Evolutionary conservation across 768 basidiomycete genomes (phyloP).

Genomic region (Strobilomyces dryophilus): DNA sequence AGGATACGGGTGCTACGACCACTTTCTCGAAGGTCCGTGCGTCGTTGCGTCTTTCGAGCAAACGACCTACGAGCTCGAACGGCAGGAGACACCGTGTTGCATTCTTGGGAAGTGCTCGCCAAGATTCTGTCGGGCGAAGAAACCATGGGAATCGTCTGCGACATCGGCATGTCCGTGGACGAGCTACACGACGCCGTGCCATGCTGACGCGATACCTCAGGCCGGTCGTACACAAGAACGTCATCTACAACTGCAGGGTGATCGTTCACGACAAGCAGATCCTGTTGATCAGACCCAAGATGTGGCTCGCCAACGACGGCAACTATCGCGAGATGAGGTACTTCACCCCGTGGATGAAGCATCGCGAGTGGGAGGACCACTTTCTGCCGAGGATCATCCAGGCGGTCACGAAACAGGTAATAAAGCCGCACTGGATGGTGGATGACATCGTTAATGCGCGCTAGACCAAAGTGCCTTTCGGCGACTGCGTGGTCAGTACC

Average conservation of each 20-base stretch:
- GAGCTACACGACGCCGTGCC: no score
- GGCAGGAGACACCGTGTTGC: conserved; percentile 89
- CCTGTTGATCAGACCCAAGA: conserved; percentile 93
- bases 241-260: conserved; percentile 94
- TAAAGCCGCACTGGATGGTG: neutral
- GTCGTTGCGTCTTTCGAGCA: neutral
- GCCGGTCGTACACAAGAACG: conserved; percentile 97
- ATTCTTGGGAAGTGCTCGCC: conserved; percentile 98
- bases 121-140: conserved; percentile 81
- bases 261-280: conserved; percentile 85
- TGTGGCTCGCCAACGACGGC: conserved; percentile 99
- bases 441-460: neutral
- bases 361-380: conserved; percentile 86
- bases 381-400: conserved; percentile 88
- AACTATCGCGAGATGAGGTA: conserved; percentile 90
- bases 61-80: neutral
- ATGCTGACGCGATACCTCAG: conserved; percentile 37
- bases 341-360: conserved; percentile 95
- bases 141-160: conserved; percentile 84
- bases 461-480: conserved; percentile 88
- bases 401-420: conserved; percentile 83
- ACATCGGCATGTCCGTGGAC: conserved; percentile 84
- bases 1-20: conserved; percentile 96
- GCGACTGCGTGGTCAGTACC: conserved; percentile 92
- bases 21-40: conserved; percentile 85